Base-by-base conservation (phyloP, 805 yeast genomes). In the Yamadazyma sp. region DNA sequence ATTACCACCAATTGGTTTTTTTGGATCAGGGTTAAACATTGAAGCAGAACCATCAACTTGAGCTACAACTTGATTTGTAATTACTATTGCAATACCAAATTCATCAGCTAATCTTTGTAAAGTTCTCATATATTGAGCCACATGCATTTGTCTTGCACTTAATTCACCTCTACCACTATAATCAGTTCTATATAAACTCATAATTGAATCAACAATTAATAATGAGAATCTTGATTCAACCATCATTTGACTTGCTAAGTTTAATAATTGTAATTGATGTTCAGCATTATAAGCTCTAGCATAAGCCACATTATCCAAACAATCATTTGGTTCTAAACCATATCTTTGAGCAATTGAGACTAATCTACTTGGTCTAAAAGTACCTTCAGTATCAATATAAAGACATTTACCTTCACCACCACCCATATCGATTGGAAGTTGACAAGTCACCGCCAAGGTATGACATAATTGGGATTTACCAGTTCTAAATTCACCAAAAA, bases 341-440 rank as follows among this genome's bases (percentile, higher is more conserved):
- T 84, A 93, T 48, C 98, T 71, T 55, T 82, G 82, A 2, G 96
- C 96, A 46, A 93, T 88, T 0, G 95, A 81, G 7, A 86, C 84
- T 47, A 93, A 69, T 50, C 98, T 75, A 28, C 82, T 82, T 1
- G 98, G 97, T 55, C 98, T 75, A 58, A 93, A 93, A 2, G 98
- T 93, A 13, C 97, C 96, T 56, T 91, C 98, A 0, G 98, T 91
- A 54, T 93, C 98, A 42, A 93, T 89, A 56, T 86, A 93, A 36
- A 93, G 69, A 59, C 97, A 91, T 61, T 93, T 88, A 22, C 98
- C 98, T 65, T 93, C 98, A 33, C 96, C 98, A 42, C 98, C 98
- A 26, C 97, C 97, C 83, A 85, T 82, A 55, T 89, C 97, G 33
- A 91, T 77, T 4, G 98, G 98, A 37, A 93, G 69, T 60, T 91